phyloP scores from a whole-genome alignment of 768 basidiomycete genomes.

The Xerocomellus amylosporus region DNA sequence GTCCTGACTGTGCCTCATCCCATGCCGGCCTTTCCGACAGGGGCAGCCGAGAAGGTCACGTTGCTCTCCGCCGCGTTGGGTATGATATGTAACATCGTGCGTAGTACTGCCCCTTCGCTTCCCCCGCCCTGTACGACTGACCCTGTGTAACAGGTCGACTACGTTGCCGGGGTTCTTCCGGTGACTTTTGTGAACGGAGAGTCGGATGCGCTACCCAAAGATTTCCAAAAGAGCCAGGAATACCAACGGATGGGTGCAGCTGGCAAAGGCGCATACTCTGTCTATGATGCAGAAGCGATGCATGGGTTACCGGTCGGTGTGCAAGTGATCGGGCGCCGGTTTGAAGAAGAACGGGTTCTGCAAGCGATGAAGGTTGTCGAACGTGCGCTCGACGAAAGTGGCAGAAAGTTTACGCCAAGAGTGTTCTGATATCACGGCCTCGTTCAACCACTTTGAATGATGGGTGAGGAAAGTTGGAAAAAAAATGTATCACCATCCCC shows the following conservation, averaged over 20 bases:
- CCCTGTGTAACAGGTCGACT: slow-evolving; percentile 43
- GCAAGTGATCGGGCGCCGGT: slow-evolving; percentile 57
- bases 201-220: slow-evolving; percentile 38
- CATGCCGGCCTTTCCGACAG: slow-evolving; percentile 38
- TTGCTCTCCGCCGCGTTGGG: slow-evolving; percentile 32
- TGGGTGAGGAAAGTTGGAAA: background rate
- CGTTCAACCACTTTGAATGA: background rate
- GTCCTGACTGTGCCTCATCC: slow-evolving; percentile 40
- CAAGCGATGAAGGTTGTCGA: slow-evolving; percentile 66
- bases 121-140: background rate
- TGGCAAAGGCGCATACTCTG: slow-evolving; percentile 46
- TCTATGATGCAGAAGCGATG: slow-evolving; percentile 62
- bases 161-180: slow-evolving; percentile 58
- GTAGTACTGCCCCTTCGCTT: slow-evolving; percentile 12
- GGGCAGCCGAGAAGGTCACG: slow-evolving; percentile 34
- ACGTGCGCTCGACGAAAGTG: slow-evolving; percentile 23
- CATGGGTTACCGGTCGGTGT: slow-evolving; percentile 67
- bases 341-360: slow-evolving; percentile 73
- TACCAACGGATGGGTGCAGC: slow-evolving; percentile 39
- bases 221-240: slow-evolving; percentile 26
- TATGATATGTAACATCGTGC: slow-evolving; percentile 46
- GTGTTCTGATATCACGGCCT: slow-evolving; percentile 16
- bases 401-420: slow-evolving; percentile 21
- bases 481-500: no score
- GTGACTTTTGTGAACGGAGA: slow-evolving; percentile 49